Base-by-base conservation (phyloP, 129 eudicot species). In the Heracleum sosnowskyi region DNA sequence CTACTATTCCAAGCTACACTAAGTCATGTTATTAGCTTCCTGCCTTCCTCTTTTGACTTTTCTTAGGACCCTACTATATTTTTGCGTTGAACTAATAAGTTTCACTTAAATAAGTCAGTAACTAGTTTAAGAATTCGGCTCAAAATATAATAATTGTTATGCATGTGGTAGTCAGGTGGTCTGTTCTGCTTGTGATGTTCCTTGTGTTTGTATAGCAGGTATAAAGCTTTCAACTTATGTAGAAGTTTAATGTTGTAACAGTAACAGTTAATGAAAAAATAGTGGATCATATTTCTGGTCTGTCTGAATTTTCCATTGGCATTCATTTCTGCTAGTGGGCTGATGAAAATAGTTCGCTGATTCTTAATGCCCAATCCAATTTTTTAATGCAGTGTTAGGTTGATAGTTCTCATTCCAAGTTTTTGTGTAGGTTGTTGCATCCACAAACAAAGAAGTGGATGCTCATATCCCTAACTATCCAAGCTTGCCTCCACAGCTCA, bases 361-460 rank as follows among this genome's bases (percentile, higher is more conserved):
- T 55, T 24, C 33, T 47, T 76, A 57, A 24, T 36, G 20, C 60
- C 1, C 20, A 11, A 55, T 35, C 39, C 42, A 1, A 34, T 71
- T 8, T 5, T 35, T 22, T 17, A n/a, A 1, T 46, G 53, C 37
- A 46, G 51, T 73, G 33, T 66, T 26, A 22, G 62, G 70, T 33
- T 39, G 40, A 47, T 66, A 22, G 20, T 72, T 33, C 36, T 44
- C 64, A 42, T 40, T 9, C 37, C 35, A 40, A 35, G 12, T 74
- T 51, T 47, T 34, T 37, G 39, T 86, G 79, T 77, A 93, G 98
- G 98, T 93, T 83, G 92, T 96, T 76, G 91, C 93, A 71, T 88
- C 98, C 11, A 93, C 98, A 26, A 90, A 93, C 86, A 93, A 87
- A 82, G 96, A 85, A 87, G 92, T 93, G 42, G 93, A 93, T 85